These are phyloP conservation scores for Oldenlandia corymbosa DNA, from an alignment of 257 asterid species.

Conservation along the genomic window DNA sequence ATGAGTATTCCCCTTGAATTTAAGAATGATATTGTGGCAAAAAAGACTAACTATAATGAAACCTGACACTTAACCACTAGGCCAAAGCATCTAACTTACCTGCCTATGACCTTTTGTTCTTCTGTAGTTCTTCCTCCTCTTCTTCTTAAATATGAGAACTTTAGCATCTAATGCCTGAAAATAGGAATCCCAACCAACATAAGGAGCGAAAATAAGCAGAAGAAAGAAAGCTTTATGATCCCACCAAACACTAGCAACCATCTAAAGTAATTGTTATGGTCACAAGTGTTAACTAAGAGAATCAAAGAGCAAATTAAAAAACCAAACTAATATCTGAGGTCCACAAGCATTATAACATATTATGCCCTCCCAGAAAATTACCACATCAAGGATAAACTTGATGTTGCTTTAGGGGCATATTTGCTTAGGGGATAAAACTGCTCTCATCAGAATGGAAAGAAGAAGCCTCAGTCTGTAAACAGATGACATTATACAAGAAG, in stretches of 20 bases:
- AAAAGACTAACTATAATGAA: neutral
- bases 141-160: constrained; percentile 93
- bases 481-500: neutral
- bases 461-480: neutral
- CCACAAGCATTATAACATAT: neutral
- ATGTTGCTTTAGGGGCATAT: neutral
- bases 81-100: constrained; percentile 34
- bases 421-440: no score
- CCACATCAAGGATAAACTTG: neutral
- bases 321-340: neutral
- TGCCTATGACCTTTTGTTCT: constrained; percentile 89
- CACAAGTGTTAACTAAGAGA: neutral
- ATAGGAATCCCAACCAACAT: neutral
- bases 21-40: neutral
- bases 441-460: neutral
- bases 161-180: constrained; percentile 89
- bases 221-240: neutral
- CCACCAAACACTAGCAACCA: neutral
- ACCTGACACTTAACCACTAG: no score
- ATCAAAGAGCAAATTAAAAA: neutral
- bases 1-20: neutral
- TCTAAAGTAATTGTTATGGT: neutral
- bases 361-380: neutral
- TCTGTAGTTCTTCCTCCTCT: constrained; percentile 92
- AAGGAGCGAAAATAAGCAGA: neutral